phyloP scores from a whole-genome alignment of 2,329 filamentous ascomycete species.

The Fusarium compactum region DNA sequence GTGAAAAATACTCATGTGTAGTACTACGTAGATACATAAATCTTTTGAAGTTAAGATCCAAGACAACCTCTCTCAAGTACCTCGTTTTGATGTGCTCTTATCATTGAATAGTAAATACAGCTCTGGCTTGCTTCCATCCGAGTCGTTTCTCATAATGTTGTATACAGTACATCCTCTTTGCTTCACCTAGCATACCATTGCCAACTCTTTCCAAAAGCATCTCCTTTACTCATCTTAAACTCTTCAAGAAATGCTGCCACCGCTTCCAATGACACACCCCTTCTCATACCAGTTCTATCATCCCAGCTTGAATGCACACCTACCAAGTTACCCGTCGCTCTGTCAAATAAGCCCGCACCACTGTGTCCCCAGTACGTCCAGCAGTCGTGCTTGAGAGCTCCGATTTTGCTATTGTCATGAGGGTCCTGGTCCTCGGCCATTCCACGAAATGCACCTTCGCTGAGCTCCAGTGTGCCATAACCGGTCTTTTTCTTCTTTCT shows the following conservation, averaged over 20 bases:
- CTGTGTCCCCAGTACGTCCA: slow-evolving; percentile 71
- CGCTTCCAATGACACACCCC: slow-evolving; percentile 61
- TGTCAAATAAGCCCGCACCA: slow-evolving; percentile 61
- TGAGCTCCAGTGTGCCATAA: slow-evolving; percentile 63
- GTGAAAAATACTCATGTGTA: slow-evolving; percentile 27
- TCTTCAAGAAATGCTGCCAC: slow-evolving; percentile 55
- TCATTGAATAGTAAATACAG: background rate
- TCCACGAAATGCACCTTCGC: slow-evolving; percentile 57
- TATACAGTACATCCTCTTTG: background rate
- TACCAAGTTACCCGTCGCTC: slow-evolving; percentile 55
- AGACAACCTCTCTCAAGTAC: background rate
- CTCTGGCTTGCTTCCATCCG: background rate
- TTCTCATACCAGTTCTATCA: slow-evolving; percentile 62
- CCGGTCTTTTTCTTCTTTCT: slow-evolving; percentile 51
- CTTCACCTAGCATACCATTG: slow-evolving; percentile 30
- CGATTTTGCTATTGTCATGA: slow-evolving; percentile 65
- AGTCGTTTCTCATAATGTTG: background rate
- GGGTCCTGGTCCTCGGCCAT: slow-evolving; percentile 54
- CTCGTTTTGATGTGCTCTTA: no score
- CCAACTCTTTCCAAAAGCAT: slow-evolving; percentile 17
- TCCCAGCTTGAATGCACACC: slow-evolving; percentile 68
- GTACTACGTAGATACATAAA: slow-evolving; percentile 25
- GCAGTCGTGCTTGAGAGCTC: slow-evolving; percentile 63
- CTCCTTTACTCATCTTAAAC: slow-evolving; percentile 26
- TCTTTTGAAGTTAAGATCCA: slow-evolving; percentile 21